Evolutionary conservation across 768 basidiomycete species (phyloP), one percentile per base, ranked within the genome.

Genomic region (Trichaptum fuscoviolaceum): DNA sequence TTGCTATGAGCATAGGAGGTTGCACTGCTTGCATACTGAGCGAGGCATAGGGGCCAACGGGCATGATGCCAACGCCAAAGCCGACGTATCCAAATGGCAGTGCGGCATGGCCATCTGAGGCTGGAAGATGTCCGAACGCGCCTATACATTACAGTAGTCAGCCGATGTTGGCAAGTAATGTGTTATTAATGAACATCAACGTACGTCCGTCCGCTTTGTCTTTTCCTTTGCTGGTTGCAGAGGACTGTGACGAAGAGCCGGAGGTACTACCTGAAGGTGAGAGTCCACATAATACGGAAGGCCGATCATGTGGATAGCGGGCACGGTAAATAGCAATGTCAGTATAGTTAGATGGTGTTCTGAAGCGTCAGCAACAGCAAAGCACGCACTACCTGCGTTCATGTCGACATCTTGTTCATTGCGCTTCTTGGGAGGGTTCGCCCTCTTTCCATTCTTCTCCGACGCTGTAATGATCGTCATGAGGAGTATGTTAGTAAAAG

Each of bases 251-350:
- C 34, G 83, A 80, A 57, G 82, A 30, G 8, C 30, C 73, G 5
- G 79, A 78, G 20, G 83, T 80, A 73, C 81, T 77, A 64, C 81
- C 74, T 73, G 82, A 81, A 26, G 81, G 83, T 84, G 67, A 30
- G 30, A 30, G 8, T 30, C 30, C 25, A 69, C 67, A 68, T 65
- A 26, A 58, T 65, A 69, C 69, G n/a, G n/a, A n/a, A n/a, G n/a
- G n/a, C n/a, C n/a, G 74, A 64, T 58, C 60, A 67, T 62, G 35
- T 52, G 57, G 63, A 65, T 66, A 60, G 64, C 35, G 62, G 60
- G 63, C 65, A 64, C 66, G 66, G 57, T 57, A 63, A 64, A 35
- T 61, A 61, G 63, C 27, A 26, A 62, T 52, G 62, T 66, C 63
- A 63, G 66, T 35, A 57, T 68, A 70, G 58, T 3, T 59, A 23